phyloP scores from a whole-genome alignment of 495 filamentous ascomycete genomes.

The Annulohypoxylon bovei region DNA sequence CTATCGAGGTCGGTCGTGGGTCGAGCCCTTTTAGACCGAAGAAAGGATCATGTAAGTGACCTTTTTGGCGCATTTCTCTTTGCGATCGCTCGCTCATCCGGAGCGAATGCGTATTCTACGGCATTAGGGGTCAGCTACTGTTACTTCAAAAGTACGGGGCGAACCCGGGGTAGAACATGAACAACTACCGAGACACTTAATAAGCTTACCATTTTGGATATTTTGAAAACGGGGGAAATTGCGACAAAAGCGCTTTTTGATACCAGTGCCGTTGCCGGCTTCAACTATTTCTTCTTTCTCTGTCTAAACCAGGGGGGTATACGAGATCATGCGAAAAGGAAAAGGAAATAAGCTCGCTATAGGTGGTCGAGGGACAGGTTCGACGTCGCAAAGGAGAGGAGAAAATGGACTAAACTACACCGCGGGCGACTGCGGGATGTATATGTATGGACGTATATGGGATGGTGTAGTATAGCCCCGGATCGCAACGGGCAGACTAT shows the following conservation, averaged over 20 bases:
- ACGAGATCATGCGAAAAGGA: slow-evolving; percentile 48
- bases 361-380: slow-evolving; percentile 39
- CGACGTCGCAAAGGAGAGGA: slow-evolving; percentile 48
- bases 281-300: slow-evolving; percentile 34
- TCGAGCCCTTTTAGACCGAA: slow-evolving; percentile 57
- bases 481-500: slow-evolving; percentile 29
- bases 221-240: slow-evolving; percentile 23
- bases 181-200: slow-evolving; percentile 20
- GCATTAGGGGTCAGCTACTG: slow-evolving; percentile 31
- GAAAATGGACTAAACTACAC: slow-evolving; percentile 44
- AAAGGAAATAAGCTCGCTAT: slow-evolving; percentile 47
- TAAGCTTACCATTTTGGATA: slow-evolving; percentile 48
- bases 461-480: slow-evolving; percentile 31
- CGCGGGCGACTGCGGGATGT: slow-evolving; percentile 54
- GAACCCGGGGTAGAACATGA: slow-evolving; percentile 8
- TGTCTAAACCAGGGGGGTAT: slow-evolving; percentile 42
- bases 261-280: slow-evolving; percentile 53
- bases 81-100: slow-evolving; percentile 46
- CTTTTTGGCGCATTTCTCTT: slow-evolving; percentile 62
- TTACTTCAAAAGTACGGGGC: background rate
- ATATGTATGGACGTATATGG: slow-evolving; percentile 53
- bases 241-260: slow-evolving; percentile 40
- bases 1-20: slow-evolving; percentile 66
- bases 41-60: slow-evolving; percentile 54
- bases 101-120: slow-evolving; percentile 42